Evolutionary conservation across 1,139 yeast species (phyloP), one percentile per base, ranked within the genome.

Genomic region (Candida sp.): DNA sequence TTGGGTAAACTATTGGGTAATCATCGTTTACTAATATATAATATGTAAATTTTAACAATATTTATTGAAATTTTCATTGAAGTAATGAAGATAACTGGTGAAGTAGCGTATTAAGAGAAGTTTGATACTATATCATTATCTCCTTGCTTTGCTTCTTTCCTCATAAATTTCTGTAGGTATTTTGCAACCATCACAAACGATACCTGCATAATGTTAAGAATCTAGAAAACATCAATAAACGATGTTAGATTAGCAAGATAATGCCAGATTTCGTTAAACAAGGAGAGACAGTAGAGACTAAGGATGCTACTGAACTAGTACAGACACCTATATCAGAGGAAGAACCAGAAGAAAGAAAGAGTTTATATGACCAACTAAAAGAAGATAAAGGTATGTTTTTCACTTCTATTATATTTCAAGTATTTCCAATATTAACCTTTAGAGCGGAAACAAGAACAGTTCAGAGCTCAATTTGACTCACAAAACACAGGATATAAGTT

Each of bases 401-500:
- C n/a, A n/a, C n/a, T 25, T 7, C 3, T 15, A 15, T 15, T 15
- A 15, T 25, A 25, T 25, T 25, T n/a, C 21, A 8, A 33, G 2
- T 32, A 33, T 43, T 45, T 52, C 29, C 29, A 11, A 7, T 25
- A 25, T 54, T 55, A 49, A 51, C 51, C 7, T 25, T 8, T 38
- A 64, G 69, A 55, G 33, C 44, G 58, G 38, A 61, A 57, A 43
- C 66, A 68, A 39, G 51, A 61, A 29, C 74, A 71, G 40, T 64
- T 62, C 43, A 68, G 64, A 46, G 57, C 61, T 36, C 58, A 61
- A 45, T 46, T 70, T 41, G 73, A 68, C 40, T 57, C 62, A 1
- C 63, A 62, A 22, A 73, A 71, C 47, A 68, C 76, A 0, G 58
- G 73, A 0, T 68, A 69, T 45, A 68, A 66, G 43, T 49, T 73